Conservation (phyloP, 2,329 filamentous ascomycete genomes). For the Fusarium sororula region DNA sequence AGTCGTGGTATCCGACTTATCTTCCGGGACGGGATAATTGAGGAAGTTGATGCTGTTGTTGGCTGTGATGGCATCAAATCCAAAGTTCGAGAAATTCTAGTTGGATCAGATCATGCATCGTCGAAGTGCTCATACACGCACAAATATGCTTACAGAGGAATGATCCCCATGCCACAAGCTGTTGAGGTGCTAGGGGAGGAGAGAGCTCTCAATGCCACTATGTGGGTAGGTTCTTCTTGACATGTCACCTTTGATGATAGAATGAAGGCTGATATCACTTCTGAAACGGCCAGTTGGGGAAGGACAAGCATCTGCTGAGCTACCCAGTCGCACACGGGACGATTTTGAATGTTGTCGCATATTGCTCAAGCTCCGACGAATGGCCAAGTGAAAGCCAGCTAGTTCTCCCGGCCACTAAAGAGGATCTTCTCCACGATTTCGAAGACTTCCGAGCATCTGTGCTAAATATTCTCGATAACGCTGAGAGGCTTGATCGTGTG, state of each 20-base stretch:
- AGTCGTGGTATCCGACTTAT: neutral
- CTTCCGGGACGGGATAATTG: neutral
- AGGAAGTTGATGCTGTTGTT: neutral
- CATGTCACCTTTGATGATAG: fast-evolving
- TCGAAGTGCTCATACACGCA: neutral
- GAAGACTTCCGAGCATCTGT: neutral
- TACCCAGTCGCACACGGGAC: neutral
- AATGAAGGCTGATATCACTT: fast-evolving
- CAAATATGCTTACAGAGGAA: neutral
- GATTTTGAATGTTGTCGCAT: neutral
- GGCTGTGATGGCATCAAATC: neutral
- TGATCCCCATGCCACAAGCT: neutral
- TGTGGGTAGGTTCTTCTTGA: neutral
- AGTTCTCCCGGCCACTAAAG: neutral
- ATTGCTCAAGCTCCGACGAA: neutral
- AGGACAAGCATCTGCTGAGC: neutral
- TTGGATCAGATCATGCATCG: neutral
- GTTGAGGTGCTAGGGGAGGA: neutral
- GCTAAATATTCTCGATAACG: neutral
- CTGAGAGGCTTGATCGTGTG: neutral
- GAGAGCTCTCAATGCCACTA: neutral
- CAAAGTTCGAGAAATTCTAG: neutral
- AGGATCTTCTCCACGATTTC: neutral
- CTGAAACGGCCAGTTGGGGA: fast-evolving
- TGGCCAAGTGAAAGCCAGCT: neutral